Base-by-base conservation (phyloP, 805 yeast species). In the Saccharomyces paradoxus region DNA sequence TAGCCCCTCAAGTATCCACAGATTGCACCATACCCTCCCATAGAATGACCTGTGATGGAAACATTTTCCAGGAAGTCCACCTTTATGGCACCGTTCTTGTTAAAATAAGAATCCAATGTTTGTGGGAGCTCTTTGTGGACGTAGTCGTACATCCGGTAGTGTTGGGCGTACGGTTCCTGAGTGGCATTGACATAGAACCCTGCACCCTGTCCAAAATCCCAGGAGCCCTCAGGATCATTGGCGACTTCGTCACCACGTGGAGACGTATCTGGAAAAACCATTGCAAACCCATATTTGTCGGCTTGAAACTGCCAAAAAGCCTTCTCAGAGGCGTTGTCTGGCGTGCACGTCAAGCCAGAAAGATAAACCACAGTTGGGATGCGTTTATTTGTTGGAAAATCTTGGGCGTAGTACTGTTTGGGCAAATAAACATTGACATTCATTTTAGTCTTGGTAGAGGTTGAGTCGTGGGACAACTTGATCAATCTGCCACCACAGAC, bases 1-100 rank as follows among this genome's bases (percentile, higher is more conserved):
- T 91, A 88, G 68, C 86, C 82, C 58, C 77, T 80, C 56, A 92
- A 72, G 60, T 71, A 82, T n/a, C 83, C 75, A 56, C 86, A 74
- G 56, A 92, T 71, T 0, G 99, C 96, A 55, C 98, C 99, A 68
- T 81, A 89, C 0, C 99, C 99, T 51, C 99, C 99, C 98, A 94
- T 94, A 1, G 99, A 94, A 70, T 94, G 98, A 48, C 99, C 99
- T n/a, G 94, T 83, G 60, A 92, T 81, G 22, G 92, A 80, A 51
- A 83, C 78, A 46, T 80, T 84, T 44, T 72, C 68, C 27, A 62
- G 41, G 58, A 85, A 83, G 70, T 92, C 89, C 56, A 92, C 73
- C 46, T 71, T 69, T 2, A 73, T 56, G 53, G 69, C 78, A 17
- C 72, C 69, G 12, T 63, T 61, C 31, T 58, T 50, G 53, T 69